These are phyloP conservation scores for Stenocarpella maydis DNA, from an alignment of 2,329 filamentous ascomycete genomes.

Conservation along the genomic window DNA sequence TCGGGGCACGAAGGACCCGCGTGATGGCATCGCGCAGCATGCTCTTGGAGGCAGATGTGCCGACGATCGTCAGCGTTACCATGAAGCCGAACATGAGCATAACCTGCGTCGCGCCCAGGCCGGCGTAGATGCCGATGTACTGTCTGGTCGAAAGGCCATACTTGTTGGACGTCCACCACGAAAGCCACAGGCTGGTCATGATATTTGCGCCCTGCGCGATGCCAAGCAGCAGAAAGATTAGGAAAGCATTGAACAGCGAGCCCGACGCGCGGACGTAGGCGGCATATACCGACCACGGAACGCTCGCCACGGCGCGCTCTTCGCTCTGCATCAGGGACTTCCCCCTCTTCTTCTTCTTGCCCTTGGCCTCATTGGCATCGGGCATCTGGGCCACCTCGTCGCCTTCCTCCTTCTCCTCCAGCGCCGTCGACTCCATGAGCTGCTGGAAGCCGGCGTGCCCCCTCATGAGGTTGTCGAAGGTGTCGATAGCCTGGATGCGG, in stretches of 20 bases:
- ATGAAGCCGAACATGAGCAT: conserved; percentile 83
- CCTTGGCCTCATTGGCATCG: conserved; percentile 47
- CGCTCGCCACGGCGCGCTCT: conserved; percentile 76
- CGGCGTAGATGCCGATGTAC: conserved; percentile 79
- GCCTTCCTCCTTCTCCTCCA: conserved; percentile 70
- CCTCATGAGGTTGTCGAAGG: conserved; percentile 70
- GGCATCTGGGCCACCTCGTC: conserved; percentile 53
- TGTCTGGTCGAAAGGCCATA: conserved; percentile 71
- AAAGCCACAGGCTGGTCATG: conserved; percentile 88
- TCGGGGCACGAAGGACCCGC: conserved; percentile 75
- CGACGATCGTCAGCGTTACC: conserved; percentile 77
- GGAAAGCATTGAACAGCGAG: conserved; percentile 71
- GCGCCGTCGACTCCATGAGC: conserved; percentile 85
- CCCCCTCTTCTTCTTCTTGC: conserved; percentile 66
- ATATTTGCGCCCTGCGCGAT: conserved; percentile 86
- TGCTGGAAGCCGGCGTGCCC: conserved; percentile 76
- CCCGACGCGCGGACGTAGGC: conserved; percentile 82
- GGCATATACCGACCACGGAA: conserved; percentile 81
- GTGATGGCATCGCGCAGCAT: conserved; percentile 85
- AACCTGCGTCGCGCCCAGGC: conserved; percentile 75
- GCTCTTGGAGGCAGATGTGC: conserved; percentile 81
- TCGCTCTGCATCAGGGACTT: conserved; percentile 74
- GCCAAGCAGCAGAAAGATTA: conserved; percentile 70
- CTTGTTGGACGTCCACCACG: conserved; percentile 88
- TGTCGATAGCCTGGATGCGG: conserved; percentile 66